These are phyloP conservation scores for Triadica sebifera DNA, from an alignment of 345 rosid genomes.

Conservation along the genomic window DNA sequence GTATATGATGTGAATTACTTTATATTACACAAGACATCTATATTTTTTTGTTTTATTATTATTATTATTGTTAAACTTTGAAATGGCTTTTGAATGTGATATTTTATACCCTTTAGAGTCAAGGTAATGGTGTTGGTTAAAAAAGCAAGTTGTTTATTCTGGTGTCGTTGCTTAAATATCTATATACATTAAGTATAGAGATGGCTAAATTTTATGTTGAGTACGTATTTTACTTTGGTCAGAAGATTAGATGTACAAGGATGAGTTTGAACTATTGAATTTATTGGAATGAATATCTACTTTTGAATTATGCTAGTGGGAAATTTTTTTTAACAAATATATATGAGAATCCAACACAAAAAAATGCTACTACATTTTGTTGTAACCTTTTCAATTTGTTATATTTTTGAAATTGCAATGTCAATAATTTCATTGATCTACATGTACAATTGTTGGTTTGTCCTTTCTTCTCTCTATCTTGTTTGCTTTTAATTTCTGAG, in stretches of 20 bases:
- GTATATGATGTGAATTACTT: neutral
- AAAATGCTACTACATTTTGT: neutral
- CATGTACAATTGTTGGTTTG: neutral
- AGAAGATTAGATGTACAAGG: neutral
- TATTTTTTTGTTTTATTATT: too few relatives aligned
- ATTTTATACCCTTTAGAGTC: neutral
- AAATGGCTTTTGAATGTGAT: neutral
- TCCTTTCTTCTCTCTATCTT: neutral
- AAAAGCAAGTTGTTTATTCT: neutral
- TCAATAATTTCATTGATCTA: neutral
- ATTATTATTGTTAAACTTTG: neutral
- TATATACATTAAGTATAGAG: neutral
- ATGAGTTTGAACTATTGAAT: neutral
- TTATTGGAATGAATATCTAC: neutral
- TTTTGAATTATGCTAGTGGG: neutral
- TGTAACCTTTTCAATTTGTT: neutral
- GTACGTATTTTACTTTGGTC: neutral
- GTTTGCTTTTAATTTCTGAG: neutral
- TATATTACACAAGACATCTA: neutral
- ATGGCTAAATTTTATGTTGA: neutral
- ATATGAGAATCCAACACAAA: neutral
- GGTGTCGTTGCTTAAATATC: neutral
- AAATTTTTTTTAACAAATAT: neutral
- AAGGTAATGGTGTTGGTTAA: neutral
- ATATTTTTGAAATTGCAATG: neutral